phyloP scores from a whole-genome alignment of 1,284 basidiomycete species.

The Boletus semigastroideus region DNA sequence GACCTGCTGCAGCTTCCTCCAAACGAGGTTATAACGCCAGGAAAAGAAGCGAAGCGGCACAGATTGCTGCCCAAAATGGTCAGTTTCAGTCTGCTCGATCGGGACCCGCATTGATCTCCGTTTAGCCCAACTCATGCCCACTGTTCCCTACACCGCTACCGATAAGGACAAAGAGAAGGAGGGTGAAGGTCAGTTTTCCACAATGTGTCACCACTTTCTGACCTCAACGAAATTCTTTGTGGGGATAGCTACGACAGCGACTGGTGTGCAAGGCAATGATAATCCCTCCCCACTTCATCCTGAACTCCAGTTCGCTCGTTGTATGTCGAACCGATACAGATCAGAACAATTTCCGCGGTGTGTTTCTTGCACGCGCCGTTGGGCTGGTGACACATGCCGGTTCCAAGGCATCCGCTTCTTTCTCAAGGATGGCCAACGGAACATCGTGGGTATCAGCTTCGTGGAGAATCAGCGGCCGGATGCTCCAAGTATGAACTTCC shows the following conservation, averaged over 20 bases:
- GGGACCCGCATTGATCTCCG: slow-evolving; percentile 21
- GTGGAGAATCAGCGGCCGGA: slow-evolving; percentile 60
- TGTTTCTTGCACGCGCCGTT: slow-evolving; percentile 76
- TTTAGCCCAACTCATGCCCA: slow-evolving; percentile 48
- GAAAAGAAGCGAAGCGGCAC: slow-evolving; percentile 65
- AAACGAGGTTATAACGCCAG: slow-evolving; percentile 65
- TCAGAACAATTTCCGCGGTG: slow-evolving; percentile 70
- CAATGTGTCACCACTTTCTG: slow-evolving; percentile 2
- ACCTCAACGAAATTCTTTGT: slow-evolving; percentile 15
- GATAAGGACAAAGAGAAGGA: slow-evolving; percentile 48
- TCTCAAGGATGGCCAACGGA: slow-evolving; percentile 55
- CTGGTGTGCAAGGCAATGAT: slow-evolving; percentile 23
- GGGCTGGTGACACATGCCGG: slow-evolving; percentile 80
- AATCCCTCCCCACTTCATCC: slow-evolving; percentile 39
- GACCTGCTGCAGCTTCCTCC: slow-evolving; percentile 40
- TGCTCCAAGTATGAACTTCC: slow-evolving; percentile 62
- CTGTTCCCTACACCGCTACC: slow-evolving; percentile 41
- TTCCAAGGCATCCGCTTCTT: slow-evolving; percentile 78
- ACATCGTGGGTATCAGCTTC: slow-evolving; percentile 66
- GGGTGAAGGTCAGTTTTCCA: slow-evolving; percentile 37
- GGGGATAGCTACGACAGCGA: slow-evolving; percentile 28
- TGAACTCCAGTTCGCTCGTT: slow-evolving; percentile 71
- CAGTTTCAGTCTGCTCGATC: slow-evolving; percentile 28
- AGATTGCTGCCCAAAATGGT: slow-evolving; percentile 60
- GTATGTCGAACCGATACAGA: slow-evolving; percentile 77